Base-by-base conservation (phyloP, 1,284 basidiomycete genomes). In the Trichosporon sp. region DNA sequence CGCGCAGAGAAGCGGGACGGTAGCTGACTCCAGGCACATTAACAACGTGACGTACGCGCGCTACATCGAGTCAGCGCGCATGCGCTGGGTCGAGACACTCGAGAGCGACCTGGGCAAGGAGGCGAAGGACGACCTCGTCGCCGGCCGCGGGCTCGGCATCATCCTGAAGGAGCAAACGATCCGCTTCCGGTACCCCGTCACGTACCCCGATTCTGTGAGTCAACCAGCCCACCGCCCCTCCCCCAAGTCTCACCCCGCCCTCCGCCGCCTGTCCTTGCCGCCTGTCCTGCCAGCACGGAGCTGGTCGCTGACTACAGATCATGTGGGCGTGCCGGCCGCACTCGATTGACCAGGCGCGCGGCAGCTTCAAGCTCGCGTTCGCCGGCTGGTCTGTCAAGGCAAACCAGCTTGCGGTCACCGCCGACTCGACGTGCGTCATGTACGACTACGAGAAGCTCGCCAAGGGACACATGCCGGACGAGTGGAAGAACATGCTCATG, bases 31-130 rank as follows among this genome's bases (percentile, higher is more conserved):
- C 62, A 82, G 80, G 69, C 82, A 83, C 68, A 77, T 79, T 35
- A 83, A 83, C 68, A 83, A 82, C 65, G 82, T 83, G 56, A 70
- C 72, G 27, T 79, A 76, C 68, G 73, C 79, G 21, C 72, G 77
- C 62, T 83, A 81, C 75, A 73, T 80, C 67, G 81, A 83, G 70
- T 74, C 75, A 5, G 77, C 80, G 29, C 73, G 81, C 35, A 75
- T 82, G 64, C 67, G 76, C 31, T 80, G 78, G 70, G 32, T 70
- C 13, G 76, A 78, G 68, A 75, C 74, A 23, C 74, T 77, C 62
- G 74, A 70, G 27, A 66, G 66, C 6, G 74, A 76, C 13, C 72
- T 82, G 15, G 76, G 77, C 6, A 69, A 76, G 44, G 65, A 64
- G 12, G 56, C 65, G 0, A 65, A 72, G 51, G 65, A 70, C 18